phyloP scores from a whole-genome alignment of 2,329 filamentous ascomycete genomes.

The Claviceps pazoutovae region DNA sequence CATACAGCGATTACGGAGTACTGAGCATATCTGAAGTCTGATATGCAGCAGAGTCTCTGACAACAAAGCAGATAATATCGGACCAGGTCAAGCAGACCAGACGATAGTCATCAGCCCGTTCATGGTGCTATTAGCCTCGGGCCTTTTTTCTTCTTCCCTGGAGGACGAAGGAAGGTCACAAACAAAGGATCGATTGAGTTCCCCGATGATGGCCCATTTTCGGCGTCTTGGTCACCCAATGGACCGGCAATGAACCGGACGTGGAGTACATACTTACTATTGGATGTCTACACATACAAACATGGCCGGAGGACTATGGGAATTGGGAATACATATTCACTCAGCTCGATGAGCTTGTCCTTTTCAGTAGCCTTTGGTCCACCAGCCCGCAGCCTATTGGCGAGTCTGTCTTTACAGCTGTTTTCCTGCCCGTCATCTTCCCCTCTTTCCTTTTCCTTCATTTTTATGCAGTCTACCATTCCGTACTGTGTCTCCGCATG shows the following conservation, averaged over 20 bases:
- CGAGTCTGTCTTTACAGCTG: neutral
- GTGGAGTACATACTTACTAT: too few species aligned
- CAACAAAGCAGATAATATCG: neutral
- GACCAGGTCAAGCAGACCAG: neutral
- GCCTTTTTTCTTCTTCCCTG: neutral
- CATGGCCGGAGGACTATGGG: neutral
- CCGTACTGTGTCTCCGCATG: neutral
- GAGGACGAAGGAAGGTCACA: neutral
- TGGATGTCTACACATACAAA: neutral
- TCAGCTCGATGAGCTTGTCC: neutral
- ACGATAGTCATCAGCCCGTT: neutral
- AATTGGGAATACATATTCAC: neutral
- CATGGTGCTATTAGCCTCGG: neutral
- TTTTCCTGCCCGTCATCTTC: neutral
- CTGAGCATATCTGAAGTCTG: neutral
- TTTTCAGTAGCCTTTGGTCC: neutral
- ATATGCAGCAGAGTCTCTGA: neutral
- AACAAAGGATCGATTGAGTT: neutral
- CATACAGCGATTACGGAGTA: neutral
- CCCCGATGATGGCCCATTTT: neutral
- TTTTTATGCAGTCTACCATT: neutral
- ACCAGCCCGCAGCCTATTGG: neutral
- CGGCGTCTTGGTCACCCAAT: neutral
- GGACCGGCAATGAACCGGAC: neutral
- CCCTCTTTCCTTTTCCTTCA: neutral